Percentiles rank a stretch among this genome's conserved stretches.
Conservation (phyloP, 2,329 filamentous ascomycete species). For the Sclerotinia sclerotiorum region DNA sequence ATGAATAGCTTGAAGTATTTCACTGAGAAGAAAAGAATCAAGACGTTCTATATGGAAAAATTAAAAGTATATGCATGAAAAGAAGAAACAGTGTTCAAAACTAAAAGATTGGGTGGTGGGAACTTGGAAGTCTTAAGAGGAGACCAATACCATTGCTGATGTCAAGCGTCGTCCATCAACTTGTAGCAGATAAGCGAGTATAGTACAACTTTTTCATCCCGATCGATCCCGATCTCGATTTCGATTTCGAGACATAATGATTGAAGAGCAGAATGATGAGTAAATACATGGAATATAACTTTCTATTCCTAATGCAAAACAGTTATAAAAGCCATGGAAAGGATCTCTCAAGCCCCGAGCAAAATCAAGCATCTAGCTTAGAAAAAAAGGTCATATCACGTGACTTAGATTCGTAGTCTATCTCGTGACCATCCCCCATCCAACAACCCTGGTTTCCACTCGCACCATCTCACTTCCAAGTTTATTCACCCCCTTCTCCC, state of each 20-base stretch:
- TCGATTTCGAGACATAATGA: not conserved
- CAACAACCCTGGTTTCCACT: not conserved
- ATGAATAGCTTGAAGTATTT: too few relatives aligned
- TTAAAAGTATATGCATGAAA: not conserved
- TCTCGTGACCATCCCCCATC: not conserved
- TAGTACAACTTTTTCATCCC: too few relatives aligned
- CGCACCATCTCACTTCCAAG: not conserved
- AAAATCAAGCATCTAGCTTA: not conserved
- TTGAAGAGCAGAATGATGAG: not conserved
- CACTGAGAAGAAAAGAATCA: too few relatives aligned
- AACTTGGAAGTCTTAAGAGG: not conserved
- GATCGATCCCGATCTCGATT: not conserved
- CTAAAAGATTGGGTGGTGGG: not conserved
- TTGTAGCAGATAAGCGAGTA: not conserved
- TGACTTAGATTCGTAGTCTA: too few relatives aligned
- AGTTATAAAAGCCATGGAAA: too few relatives aligned
- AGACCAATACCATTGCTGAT: not conserved
- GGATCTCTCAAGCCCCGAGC: not conserved
- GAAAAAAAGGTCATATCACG: too few relatives aligned
- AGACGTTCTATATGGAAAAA: not conserved
- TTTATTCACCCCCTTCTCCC: too few relatives aligned
- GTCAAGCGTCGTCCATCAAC: too few relatives aligned
- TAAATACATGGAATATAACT: not conserved
- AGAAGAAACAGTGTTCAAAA: not conserved
- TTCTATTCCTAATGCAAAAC: not conserved